Conservation (phyloP, 306 rosid genomes). For the Cucumis cinereus region DNA sequence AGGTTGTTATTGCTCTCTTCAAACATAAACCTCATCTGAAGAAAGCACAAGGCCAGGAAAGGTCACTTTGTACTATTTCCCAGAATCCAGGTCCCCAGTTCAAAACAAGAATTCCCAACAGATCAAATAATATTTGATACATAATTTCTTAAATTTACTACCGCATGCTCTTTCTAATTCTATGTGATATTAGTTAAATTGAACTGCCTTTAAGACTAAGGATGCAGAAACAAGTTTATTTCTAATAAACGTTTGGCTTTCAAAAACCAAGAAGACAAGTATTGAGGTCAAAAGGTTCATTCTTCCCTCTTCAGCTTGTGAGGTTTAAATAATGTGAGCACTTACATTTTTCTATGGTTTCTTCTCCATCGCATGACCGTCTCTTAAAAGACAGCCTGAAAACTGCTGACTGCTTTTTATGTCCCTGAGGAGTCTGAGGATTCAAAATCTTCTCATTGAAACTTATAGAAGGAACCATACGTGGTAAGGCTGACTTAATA, state of each 20-base stretch:
- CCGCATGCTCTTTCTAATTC: not conserved
- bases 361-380: conserved; percentile 65
- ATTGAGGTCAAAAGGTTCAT: not conserved
- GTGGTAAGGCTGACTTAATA: conserved; percentile 19
- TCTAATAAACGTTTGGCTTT: not conserved
- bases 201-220: not conserved
- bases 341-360: conserved; percentile 50
- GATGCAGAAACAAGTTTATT: not conserved
- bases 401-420: conserved; percentile 43
- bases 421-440: conserved; percentile 27
- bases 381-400: conserved; percentile 77
- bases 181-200: not conserved
- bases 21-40: not conserved
- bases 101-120: not conserved
- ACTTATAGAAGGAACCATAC: conserved; percentile 39
- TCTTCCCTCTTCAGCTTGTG: not conserved
- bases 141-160: not conserved
- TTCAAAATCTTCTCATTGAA: conserved; percentile 55
- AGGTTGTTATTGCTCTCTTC: not conserved
- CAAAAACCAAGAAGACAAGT: not conserved
- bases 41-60: not conserved
- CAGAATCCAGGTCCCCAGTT: not conserved
- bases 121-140: not conserved
- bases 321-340: not conserved
- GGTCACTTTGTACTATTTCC: not conserved